Evolutionary conservation across 148 eudicot species (phyloP), one percentile per base, ranked within the genome.

Genomic region (Heliamphora exappendiculata): DNA sequence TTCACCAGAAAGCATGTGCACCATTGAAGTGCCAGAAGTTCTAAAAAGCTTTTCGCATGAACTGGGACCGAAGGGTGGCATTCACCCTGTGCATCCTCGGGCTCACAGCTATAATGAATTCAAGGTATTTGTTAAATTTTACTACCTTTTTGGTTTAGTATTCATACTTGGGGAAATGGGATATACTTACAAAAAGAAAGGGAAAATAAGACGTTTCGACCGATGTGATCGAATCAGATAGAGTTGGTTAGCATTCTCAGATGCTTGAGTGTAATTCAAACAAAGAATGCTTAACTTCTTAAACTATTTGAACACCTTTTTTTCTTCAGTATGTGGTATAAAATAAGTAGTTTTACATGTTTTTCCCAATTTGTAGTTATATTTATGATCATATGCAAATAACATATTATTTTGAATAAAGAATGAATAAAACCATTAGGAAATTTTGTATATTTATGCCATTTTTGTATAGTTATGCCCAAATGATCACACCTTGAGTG

Each of bases 41-140:
- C 31, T 80, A 55, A 90, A 90, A 78, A 88, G 93, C 72, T 86
- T 86, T 81, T 90, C 93, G 7, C 91, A 88, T 68, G 93, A 88
- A 84, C 83, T 88, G 77, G 87, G 89, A 57, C 89, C 87, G 72
- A 85, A 84, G 58, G 86, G 86, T 76, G 88, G 85, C 39, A 75
- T 88, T 76, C 84, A 79, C 68, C 83, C 89, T 71, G 34, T 62
- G 37, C 76, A 65, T 59, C 82, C 87, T 37, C 88, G 88, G 79
- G 77, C 91, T 74, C 88, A 84, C 78, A 90, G 91, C 80, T 83
- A 74, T 73, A 69, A 72, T 75, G 85, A 90, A 82, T 75, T 90
- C 71, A 85, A 90, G 93, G 93, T 86, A 74, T 58, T 24, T 45
- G 22, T 14, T 22, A 73, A 54, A 55, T 33, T 68, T 69, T 12